Base-by-base conservation (phyloP, 2,329 filamentous ascomycete species). In the Aureobasidium sp. region DNA sequence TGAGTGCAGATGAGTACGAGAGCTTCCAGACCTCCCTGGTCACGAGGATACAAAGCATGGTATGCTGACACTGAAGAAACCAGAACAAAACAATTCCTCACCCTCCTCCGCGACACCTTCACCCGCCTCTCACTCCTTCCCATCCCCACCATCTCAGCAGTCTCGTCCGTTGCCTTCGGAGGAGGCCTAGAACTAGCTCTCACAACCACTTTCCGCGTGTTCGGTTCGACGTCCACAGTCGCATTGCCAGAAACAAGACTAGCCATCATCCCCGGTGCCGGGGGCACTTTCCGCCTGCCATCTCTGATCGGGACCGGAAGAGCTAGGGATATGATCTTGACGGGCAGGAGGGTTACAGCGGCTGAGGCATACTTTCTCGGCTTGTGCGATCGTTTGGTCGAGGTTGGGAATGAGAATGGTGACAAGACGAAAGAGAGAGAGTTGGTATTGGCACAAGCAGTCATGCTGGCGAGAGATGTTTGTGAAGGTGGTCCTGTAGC, bases 141-240 rank as follows among this genome's bases (percentile, higher is more conserved):
- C 12, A 84, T 97, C 60, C 93, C 93, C 24, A 95, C 91, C 48
- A 91, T 98, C 66, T 84, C 87, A 3, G 90, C 90, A 54, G 81
- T 98, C 57, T 85, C 86, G 52, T 93, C 88, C 45, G 74, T 88
- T 55, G 93, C 93, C 5, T 84, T 97, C 25, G 93, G 93, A 58
- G 93, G 93, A 63, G 93, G 93, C 41, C 83, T 98, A 59, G 93
- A 98, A 72, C 81, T 98, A 50, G 91, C 90, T 1, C 81, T 98
- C 6, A 84, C 86, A 60, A 95, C 91, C 1, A 84, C 93, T 69
- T 83, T 98, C 70, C 88, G 93, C 60, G 85, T 98, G 49, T 84
- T 97, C 60, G 80, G 84, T 27, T 89, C 87, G 34, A 86, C 84
- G 29, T 86, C 89, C 14, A 74, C 77, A 21, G 82, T 98, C 52